Evolutionary conservation across 2,329 filamentous ascomycete species (phyloP).

Genomic region (Fusarium sp.): DNA sequence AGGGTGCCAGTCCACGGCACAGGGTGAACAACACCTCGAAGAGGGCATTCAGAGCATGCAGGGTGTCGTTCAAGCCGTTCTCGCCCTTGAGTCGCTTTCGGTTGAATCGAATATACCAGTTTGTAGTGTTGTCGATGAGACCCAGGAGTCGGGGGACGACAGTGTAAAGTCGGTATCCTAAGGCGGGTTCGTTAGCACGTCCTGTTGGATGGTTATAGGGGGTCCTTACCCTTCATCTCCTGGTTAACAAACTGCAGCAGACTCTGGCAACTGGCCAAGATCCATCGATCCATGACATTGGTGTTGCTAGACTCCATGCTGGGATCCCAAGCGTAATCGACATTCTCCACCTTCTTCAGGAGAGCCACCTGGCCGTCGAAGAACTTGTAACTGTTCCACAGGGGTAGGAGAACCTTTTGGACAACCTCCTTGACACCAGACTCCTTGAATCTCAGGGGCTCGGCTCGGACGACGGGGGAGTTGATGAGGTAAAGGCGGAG

Average conservation of each 20-base stretch:
- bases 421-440: slow-evolving; percentile 94
- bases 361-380: slow-evolving; percentile 90
- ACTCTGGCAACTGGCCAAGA: slow-evolving; percentile 91
- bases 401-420: slow-evolving; percentile 86
- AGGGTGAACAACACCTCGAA: slow-evolving; percentile 95
- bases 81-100: slow-evolving; percentile 91
- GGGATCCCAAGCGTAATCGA: slow-evolving; percentile 84
- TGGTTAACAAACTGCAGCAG: slow-evolving; percentile 91
- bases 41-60: slow-evolving; percentile 91
- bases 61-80: slow-evolving; percentile 85
- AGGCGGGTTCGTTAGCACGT: slow-evolving; percentile 7
- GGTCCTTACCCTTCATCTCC: slow-evolving; percentile 81
- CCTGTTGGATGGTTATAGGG: background rate
- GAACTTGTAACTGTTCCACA: slow-evolving; percentile 98
- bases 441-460: slow-evolving; percentile 93
- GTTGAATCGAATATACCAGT: slow-evolving; percentile 99
- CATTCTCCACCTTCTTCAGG: slow-evolving; percentile 84
- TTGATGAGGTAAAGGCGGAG: slow-evolving; percentile 97
- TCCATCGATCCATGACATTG: slow-evolving; percentile 98
- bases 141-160: slow-evolving; percentile 87
- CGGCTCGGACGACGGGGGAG: slow-evolving; percentile 92
- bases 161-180: slow-evolving; percentile 84
- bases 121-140: slow-evolving; percentile 95
- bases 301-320: slow-evolving; percentile 79
- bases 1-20: slow-evolving; percentile 88